phyloP scores from a whole-genome alignment of 768 basidiomycete species.

The Phylloporus rhodoxanthus region DNA sequence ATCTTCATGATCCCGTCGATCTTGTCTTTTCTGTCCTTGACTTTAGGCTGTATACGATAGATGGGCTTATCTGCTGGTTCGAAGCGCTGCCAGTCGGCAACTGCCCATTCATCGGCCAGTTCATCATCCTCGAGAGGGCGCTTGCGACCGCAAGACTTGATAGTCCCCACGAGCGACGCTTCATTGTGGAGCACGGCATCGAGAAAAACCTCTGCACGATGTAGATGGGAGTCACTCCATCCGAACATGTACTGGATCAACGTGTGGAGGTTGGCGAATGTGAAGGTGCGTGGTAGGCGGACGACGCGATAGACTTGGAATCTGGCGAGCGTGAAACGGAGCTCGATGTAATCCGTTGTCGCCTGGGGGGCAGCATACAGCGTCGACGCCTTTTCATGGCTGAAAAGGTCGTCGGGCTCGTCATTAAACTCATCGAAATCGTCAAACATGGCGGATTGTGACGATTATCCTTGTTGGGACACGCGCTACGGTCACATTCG shows the following conservation, averaged over 20 bases:
- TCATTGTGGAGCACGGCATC: constrained; percentile 19
- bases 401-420: not conserved
- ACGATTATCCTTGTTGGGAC: too few relatives aligned
- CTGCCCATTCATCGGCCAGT: not conserved
- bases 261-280: constrained; percentile 27
- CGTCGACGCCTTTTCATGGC: not conserved
- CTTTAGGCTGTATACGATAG: constrained; percentile 11
- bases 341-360: constrained; percentile 21
- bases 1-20: constrained; percentile 10
- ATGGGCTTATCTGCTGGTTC: constrained; percentile 13
- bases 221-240: constrained; percentile 24
- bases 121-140: constrained; percentile 15
- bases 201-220: constrained; percentile 18
- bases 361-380: constrained; percentile 10
- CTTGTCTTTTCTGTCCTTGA: constrained; percentile 4
- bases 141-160: constrained; percentile 21
- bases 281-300: constrained; percentile 24
- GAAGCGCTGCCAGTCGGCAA: constrained; percentile 15
- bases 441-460: constrained; percentile 7
- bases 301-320: constrained; percentile 25
- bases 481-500: too few relatives aligned
- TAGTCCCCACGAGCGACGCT: constrained; percentile 9
- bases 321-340: constrained; percentile 28
- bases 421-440: not conserved
- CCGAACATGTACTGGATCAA: constrained; percentile 30